Evolutionary conservation across 2,329 filamentous ascomycete genomes (phyloP), one percentile per base, ranked within the genome.

Genomic region (Dothistroma septosporum): DNA sequence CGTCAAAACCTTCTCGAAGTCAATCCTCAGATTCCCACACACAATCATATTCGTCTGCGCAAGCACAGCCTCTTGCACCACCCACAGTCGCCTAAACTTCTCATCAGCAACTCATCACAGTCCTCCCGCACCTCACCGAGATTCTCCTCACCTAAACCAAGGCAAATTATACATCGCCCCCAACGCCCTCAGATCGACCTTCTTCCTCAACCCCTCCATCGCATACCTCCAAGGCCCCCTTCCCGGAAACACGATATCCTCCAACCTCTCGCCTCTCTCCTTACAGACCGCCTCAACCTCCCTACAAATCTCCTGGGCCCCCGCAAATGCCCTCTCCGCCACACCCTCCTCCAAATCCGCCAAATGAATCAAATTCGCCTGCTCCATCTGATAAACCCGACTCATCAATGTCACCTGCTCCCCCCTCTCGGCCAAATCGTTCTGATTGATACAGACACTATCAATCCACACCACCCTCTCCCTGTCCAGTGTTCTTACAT

Each of bases 371-470:
- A 53, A 28, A 31, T 28, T 53, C 19, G 12, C 46, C 33, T 41
- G 16, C 11, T 48, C 31, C 14, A 11, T 41, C 16, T 49, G 41
- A 22, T 47, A 57, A 19, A 57, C 48, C 31, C 14, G 19, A 57
- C 48, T 44, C 41, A 57, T 57, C 41, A 57, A 35, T 10, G 24
- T 9, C 8, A 48, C 41, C 24, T 57, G 54, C 24, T 49, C n/a
- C 1, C 41, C 24, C 21, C 48, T 57, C 54, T 57, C 54, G 12
- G 11, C 54, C 33, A 48, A 24, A 33, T 57, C 44, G 4, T 14
- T n/a, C 21, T 57, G 54, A 35, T 57, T 57, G 19, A 48, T 57
- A 31, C 41, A 57, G 10, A 57, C 41, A 44, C 48, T 57, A 31
- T 57, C 54, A 31, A 57, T 48, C 41, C 54, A 57, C 4, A 57